These are phyloP conservation scores for Mimosa bimucronata DNA, from an alignment of 306 rosid species.

Conservation along the genomic window DNA sequence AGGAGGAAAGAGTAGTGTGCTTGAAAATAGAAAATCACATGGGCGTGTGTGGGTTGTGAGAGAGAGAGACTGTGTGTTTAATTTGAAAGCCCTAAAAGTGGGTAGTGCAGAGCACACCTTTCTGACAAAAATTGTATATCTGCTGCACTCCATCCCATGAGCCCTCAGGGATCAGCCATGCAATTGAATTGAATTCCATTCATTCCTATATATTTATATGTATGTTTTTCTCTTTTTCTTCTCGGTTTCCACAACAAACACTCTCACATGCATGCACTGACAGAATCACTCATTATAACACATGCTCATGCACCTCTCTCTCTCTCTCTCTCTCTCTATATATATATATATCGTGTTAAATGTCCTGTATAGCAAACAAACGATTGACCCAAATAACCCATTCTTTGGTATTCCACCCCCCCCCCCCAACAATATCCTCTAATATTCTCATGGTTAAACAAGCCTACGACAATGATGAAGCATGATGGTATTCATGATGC, in stretches of 20 bases:
- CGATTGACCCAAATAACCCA: not conserved
- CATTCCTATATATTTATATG: not conserved
- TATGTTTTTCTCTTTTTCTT: constrained; percentile 35
- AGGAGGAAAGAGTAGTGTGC: constrained; percentile 30
- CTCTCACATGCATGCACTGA: constrained; percentile 92
- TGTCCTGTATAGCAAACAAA: not conserved
- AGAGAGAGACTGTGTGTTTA: not conserved
- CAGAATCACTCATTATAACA: constrained; percentile 77
- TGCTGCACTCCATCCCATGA: not conserved
- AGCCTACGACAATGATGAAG: constrained; percentile 35
- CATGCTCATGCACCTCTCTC: constrained; percentile 72
- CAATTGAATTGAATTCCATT: constrained; percentile 28
- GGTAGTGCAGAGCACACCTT: constrained; percentile 50
- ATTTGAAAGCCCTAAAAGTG: constrained; percentile 44
- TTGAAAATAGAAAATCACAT: constrained; percentile 50
- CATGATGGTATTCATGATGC: constrained; percentile 80
- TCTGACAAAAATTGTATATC: constrained; percentile 53
- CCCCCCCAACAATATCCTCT: too few species aligned
- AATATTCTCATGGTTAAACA: not conserved
- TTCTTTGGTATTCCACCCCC: not conserved
- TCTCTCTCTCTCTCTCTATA: not conserved
- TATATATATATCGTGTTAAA: too few species aligned
- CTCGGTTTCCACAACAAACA: constrained; percentile 46
- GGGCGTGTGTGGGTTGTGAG: constrained; percentile 17
- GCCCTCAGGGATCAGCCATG: constrained; percentile 61